These are phyloP conservation scores for Eragrostis curvula DNA, from an alignment of 176 grass and related monocot genomes.

Conservation along the genomic window DNA sequence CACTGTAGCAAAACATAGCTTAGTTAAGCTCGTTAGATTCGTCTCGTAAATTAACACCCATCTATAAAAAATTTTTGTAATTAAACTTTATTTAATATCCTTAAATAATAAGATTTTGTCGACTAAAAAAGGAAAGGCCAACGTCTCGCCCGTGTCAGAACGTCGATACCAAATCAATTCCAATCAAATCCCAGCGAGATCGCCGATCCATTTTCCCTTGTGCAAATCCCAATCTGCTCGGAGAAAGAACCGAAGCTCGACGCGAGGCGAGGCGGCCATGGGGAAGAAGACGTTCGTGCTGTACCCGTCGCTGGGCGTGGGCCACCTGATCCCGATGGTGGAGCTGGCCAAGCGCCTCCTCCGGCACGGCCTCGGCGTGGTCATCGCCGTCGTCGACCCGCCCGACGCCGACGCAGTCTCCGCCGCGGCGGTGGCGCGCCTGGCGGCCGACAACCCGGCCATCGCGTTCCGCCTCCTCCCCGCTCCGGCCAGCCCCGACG, in stretches of 20 bases:
- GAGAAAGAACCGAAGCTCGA: neutral
- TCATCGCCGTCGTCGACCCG: constrained; percentile 46
- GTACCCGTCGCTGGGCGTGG: constrained; percentile 57
- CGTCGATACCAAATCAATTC: neutral
- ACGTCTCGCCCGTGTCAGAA: too few relatives aligned
- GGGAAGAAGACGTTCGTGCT: constrained; percentile 51
- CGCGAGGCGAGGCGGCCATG: neutral
- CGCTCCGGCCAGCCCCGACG: constrained; percentile 28
- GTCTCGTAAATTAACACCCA: too few relatives aligned
- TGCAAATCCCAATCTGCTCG: neutral
- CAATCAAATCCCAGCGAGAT: neutral
- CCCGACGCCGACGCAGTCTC: constrained; percentile 39
- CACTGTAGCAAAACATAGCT: too few relatives aligned
- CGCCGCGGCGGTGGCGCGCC: constrained; percentile 21
- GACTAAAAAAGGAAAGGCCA: too few relatives aligned
- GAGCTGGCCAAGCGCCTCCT: constrained; percentile 64
- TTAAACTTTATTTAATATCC: too few relatives aligned
- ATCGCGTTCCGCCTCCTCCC: constrained; percentile 52
- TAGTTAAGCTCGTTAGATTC: too few relatives aligned
- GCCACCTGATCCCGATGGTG: constrained; percentile 66
- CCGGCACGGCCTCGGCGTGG: constrained; percentile 35
- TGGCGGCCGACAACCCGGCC: constrained; percentile 42
- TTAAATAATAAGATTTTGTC: too few relatives aligned
- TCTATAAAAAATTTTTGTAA: too few relatives aligned
- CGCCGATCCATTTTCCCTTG: neutral